These are phyloP conservation scores for Macrotyloma uniflorum DNA, from an alignment of 306 rosid species.

Conservation along the genomic window DNA sequence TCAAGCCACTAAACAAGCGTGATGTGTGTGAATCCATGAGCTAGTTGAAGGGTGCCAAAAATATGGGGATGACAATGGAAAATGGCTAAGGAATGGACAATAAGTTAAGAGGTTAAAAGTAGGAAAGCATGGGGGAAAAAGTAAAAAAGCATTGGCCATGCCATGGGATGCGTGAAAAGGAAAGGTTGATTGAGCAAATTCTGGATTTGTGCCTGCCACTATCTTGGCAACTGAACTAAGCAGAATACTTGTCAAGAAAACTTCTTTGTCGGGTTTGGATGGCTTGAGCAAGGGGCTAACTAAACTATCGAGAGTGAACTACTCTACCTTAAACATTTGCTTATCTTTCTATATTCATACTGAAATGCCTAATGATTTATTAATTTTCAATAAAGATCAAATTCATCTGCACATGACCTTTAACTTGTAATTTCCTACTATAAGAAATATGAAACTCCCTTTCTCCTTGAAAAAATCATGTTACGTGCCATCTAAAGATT, in stretches of 20 bases:
- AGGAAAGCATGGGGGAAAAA: neutral
- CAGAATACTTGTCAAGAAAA: constrained; percentile 34
- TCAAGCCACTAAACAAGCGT: neutral
- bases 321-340: constrained; percentile 24
- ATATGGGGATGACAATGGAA: neutral
- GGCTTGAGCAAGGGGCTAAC: neutral
- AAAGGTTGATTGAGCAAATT: constrained; percentile 23
- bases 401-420: too few relatives aligned
- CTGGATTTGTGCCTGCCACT: constrained; percentile 38
- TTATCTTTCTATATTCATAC: neutral
- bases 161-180: constrained; percentile 30
- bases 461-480: neutral
- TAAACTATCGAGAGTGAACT: constrained; percentile 16
- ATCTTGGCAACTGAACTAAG: constrained; percentile 28
- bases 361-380: constrained; percentile 24
- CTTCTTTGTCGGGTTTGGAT: constrained; percentile 29
- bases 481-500: neutral
- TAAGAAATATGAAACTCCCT: neutral
- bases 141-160: constrained; percentile 26
- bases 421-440: neutral
- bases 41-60: neutral
- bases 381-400: neutral
- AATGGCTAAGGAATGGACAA: neutral
- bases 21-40: neutral
- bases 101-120: neutral